Evolutionary conservation across 768 basidiomycete genomes (phyloP).

Genomic region (Xerocomellus amylosporus): DNA sequence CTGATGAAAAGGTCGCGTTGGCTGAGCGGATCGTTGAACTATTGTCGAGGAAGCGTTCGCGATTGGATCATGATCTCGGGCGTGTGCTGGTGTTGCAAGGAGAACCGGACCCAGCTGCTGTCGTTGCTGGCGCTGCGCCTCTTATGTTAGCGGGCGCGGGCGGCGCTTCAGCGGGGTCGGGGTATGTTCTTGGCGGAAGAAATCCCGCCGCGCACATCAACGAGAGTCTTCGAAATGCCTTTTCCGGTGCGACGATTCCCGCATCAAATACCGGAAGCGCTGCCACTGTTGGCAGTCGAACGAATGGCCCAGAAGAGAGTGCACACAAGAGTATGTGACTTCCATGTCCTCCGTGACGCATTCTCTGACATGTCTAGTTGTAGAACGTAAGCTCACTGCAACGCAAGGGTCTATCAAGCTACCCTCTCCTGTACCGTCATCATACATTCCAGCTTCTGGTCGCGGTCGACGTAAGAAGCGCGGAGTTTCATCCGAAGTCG

Average conservation of each 20-base stretch:
- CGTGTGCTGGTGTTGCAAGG: constrained; percentile 45
- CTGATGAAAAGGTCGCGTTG: constrained; percentile 43
- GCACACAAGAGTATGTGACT: constrained; percentile 29
- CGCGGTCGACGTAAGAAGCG: constrained; percentile 37
- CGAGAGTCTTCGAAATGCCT: constrained; percentile 38
- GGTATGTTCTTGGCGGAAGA: constrained; percentile 34
- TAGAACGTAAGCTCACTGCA: constrained; percentile 31
- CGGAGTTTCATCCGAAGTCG: constrained; percentile 34
- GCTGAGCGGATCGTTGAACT: constrained; percentile 44
- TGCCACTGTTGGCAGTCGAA: constrained; percentile 11
- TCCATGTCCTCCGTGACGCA: neutral
- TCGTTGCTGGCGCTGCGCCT: constrained; percentile 29
- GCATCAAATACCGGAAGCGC: constrained; percentile 8
- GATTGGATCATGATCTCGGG: constrained; percentile 46
- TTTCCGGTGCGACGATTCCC: constrained; percentile 28
- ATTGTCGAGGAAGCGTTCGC: constrained; percentile 44
- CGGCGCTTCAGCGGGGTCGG: constrained; percentile 16
- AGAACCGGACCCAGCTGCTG: constrained; percentile 37
- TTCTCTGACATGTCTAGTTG: constrained; percentile 1
- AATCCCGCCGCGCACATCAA: constrained; percentile 42
- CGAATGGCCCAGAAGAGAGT: constrained; percentile 23
- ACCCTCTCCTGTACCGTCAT: constrained; percentile 35
- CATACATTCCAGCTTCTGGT: constrained; percentile 26
- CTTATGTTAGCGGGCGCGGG: constrained; percentile 15
- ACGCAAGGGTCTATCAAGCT: constrained; percentile 33